Conservation (phyloP, 768 basidiomycete species). For the Russula olivacea region DNA sequence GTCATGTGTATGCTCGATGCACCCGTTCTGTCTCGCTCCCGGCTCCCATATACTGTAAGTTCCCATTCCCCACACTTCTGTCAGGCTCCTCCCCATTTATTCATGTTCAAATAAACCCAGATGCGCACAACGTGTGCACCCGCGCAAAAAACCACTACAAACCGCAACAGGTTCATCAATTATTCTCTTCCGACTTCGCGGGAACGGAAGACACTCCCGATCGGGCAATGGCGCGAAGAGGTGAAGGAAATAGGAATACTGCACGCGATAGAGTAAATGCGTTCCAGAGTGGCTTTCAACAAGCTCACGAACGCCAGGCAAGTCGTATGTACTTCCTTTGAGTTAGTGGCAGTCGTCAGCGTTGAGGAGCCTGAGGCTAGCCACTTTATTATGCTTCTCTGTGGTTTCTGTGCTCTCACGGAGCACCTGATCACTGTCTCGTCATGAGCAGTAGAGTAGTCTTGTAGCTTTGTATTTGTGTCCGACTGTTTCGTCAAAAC, state of each 20-base stretch:
- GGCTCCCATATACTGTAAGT: constrained; percentile 72
- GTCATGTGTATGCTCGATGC: constrained; percentile 75
- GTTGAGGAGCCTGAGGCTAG: too few relatives aligned
- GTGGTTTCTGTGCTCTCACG: too few relatives aligned
- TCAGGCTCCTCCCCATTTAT: neutral
- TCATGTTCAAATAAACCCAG: constrained; percentile 31
- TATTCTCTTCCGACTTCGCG: constrained; percentile 40
- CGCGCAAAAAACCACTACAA: constrained; percentile 76
- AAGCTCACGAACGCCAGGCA: constrained; percentile 35
- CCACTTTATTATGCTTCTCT: too few relatives aligned
- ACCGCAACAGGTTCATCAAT: constrained; percentile 46
- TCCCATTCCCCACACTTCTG: too few relatives aligned
- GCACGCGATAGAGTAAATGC: neutral
- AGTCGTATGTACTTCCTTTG: too few relatives aligned
- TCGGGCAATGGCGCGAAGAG: constrained; percentile 25
- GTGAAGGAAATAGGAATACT: neutral
- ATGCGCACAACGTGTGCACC: constrained; percentile 70
- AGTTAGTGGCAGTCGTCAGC: too few relatives aligned
- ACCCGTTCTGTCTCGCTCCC: constrained; percentile 79
- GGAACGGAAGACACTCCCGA: constrained; percentile 32
- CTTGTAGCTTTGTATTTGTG: neutral
- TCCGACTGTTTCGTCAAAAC: neutral
- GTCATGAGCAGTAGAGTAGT: neutral
- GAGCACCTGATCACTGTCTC: too few relatives aligned
- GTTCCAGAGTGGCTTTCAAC: constrained; percentile 44